Evolutionary conservation across 352 stramenopile species (phyloP).

Genomic region (Pythium diclinum): DNA sequence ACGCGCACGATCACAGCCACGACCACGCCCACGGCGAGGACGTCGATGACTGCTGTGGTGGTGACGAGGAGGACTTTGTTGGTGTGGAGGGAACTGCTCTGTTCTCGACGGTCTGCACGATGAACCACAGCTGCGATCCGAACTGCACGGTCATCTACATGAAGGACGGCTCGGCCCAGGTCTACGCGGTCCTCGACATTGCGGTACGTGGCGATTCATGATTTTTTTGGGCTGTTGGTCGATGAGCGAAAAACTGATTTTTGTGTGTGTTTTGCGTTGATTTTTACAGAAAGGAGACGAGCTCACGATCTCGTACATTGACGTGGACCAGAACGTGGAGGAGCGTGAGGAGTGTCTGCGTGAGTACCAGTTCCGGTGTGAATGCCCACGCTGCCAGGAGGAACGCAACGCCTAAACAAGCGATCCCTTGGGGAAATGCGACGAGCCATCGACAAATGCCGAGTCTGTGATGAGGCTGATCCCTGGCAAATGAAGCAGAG

Average conservation of each 20-base stretch:
- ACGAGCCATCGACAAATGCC: neutral
- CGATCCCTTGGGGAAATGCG: neutral
- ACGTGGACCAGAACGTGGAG: conserved; percentile 73
- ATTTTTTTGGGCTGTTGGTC: neutral
- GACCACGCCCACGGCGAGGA: conserved; percentile 44
- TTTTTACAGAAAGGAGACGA: conserved; percentile 80
- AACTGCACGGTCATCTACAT: conserved; percentile 92
- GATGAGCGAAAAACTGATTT: conserved; percentile 3
- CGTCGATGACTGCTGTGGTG: conserved; percentile 37
- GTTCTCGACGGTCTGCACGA: conserved; percentile 92
- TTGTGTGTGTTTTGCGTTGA: conserved; percentile 12
- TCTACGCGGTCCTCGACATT: conserved; percentile 74
- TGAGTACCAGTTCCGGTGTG: conserved; percentile 80
- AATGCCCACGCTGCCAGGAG: conserved; percentile 60
- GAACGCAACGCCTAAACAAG: conserved; percentile 49
- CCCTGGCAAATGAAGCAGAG: neutral
- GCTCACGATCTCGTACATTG: conserved; percentile 95
- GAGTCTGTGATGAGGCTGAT: neutral
- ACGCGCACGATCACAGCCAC: conserved; percentile 32
- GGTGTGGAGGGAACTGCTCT: conserved; percentile 94
- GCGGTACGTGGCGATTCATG: conserved; percentile 30
- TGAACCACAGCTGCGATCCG: conserved; percentile 95
- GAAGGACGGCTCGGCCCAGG: conserved; percentile 63
- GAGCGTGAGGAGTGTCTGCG: conserved; percentile 78
- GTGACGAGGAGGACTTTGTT: conserved; percentile 84